Percentiles rank a stretch among this genome's conserved stretches.
phyloP scores from a whole-genome alignment of 495 filamentous ascomycete genomes.

The Podospora anserina region DNA sequence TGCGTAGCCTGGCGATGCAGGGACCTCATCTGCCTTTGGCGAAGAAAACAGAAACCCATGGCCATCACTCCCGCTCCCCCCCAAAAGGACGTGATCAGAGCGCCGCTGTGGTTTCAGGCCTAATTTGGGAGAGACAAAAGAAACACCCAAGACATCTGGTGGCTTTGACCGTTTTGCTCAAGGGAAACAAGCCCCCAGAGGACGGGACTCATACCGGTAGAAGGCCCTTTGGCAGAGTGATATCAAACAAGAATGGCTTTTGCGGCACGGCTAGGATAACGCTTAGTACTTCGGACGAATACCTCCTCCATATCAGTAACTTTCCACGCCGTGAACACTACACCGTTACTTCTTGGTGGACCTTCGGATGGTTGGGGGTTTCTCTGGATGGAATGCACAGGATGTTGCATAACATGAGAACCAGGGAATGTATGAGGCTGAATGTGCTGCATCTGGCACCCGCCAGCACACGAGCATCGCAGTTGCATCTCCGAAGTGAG shows the following conservation, averaged over 20 bases:
- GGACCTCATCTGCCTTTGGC: slow-evolving; percentile 12
- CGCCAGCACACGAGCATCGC: slow-evolving; percentile 1
- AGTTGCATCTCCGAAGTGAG: background rate
- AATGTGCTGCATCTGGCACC: background rate
- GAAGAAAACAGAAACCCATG: slow-evolving; percentile 8
- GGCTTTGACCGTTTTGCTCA: slow-evolving; percentile 19
- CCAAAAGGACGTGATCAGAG: slow-evolving; percentile 8
- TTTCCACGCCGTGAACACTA: background rate
- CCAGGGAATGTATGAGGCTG: slow-evolving; percentile 2
- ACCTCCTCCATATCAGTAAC: background rate
- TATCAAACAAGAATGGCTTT: background rate
- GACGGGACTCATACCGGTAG: no score
- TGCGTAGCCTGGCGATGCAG: slow-evolving; percentile 19
- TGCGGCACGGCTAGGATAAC: background rate
- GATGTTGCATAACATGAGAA: background rate
- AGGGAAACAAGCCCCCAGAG: background rate
- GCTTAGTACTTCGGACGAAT: background rate
- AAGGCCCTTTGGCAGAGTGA: slow-evolving; percentile 4
- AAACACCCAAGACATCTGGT: slow-evolving; percentile 2
- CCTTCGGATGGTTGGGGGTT: background rate
- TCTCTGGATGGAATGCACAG: background rate
- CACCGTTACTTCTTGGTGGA: background rate
- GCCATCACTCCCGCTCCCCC: background rate
- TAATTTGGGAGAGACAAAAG: slow-evolving; percentile 19
- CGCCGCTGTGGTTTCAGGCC: slow-evolving; percentile 14